Percentiles rank a stretch among this genome's conserved stretches.
phyloP scores from a whole-genome alignment of 768 basidiomycete genomes.

The Lentinula boryana region DNA sequence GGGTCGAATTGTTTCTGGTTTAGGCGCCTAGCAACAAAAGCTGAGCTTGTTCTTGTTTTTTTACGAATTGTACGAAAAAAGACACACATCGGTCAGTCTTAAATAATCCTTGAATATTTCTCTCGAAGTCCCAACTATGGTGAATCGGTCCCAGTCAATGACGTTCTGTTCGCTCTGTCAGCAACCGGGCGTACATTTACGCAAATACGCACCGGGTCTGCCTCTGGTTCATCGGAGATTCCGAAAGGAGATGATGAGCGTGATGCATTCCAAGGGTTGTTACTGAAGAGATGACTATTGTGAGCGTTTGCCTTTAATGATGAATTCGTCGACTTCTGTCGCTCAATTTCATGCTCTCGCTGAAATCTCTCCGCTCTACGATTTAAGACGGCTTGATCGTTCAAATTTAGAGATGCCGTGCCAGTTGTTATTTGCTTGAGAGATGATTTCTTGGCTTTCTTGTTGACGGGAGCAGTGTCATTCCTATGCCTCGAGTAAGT shows the following conservation, averaged over 20 bases:
- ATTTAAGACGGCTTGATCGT: slow-evolving; percentile 64
- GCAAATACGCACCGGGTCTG: slow-evolving; percentile 51
- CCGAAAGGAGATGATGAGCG: slow-evolving; percentile 45
- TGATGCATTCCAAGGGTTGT: slow-evolving; percentile 33
- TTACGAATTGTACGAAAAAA: not conserved
- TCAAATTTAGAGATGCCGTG: slow-evolving; percentile 41
- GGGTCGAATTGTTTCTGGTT: slow-evolving; percentile 90
- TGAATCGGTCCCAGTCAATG: slow-evolving; percentile 92
- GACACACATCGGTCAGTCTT: slow-evolving; percentile 78
- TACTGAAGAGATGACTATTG: slow-evolving; percentile 50
- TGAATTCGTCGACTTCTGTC: slow-evolving; percentile 45
- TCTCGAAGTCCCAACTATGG: slow-evolving; percentile 87
- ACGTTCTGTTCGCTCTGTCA: slow-evolving; percentile 62
- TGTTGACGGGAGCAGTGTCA: slow-evolving; percentile 33
- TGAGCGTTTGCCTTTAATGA: slow-evolving; percentile 41
- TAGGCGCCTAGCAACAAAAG: slow-evolving; percentile 71
- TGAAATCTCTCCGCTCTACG: slow-evolving; percentile 86
- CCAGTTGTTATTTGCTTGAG: slow-evolving; percentile 32
- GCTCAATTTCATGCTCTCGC: slow-evolving; percentile 83
- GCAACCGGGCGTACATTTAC: not conserved
- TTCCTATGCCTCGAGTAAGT: slow-evolving; percentile 21
- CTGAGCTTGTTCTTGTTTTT: slow-evolving; percentile 2
- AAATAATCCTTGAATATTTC: slow-evolving; percentile 96
- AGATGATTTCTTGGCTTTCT: slow-evolving; percentile 61
- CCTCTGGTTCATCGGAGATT: slow-evolving; percentile 61